Conservation (phyloP, 768 basidiomycete species). For the Tricholomella constricta region DNA sequence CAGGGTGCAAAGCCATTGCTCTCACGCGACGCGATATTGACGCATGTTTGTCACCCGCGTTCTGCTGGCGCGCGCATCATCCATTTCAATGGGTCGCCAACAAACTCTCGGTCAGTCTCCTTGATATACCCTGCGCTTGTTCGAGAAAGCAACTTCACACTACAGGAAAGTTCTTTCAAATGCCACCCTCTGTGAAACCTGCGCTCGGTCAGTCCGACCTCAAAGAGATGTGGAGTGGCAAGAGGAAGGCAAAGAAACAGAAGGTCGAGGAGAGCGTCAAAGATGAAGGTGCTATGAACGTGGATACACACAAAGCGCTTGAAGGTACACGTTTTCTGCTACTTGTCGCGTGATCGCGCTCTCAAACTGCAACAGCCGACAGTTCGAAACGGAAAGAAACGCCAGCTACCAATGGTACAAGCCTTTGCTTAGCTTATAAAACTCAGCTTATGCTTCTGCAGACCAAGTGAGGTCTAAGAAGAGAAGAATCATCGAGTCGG, state of each 20-base stretch:
- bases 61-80: slow-evolving; percentile 29
- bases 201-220: slow-evolving; percentile 81
- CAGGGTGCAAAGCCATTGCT: too few species aligned
- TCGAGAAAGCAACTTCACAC: not conserved
- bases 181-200: slow-evolving; percentile 68
- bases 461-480: slow-evolving; percentile 47
- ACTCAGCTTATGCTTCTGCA: slow-evolving; percentile 5
- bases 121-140: not conserved
- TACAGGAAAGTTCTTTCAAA: slow-evolving; percentile 73
- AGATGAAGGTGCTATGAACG: slow-evolving; percentile 28
- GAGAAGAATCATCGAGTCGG: slow-evolving; percentile 54
- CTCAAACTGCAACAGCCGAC: slow-evolving; percentile 28
- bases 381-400: slow-evolving; percentile 42
- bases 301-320: slow-evolving; percentile 24
- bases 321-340: slow-evolving; percentile 20
- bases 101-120: slow-evolving; percentile 62
- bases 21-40: slow-evolving; percentile 44
- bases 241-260: slow-evolving; percentile 24
- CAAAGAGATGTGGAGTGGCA: slow-evolving; percentile 66
- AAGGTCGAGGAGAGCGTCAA: slow-evolving; percentile 20
- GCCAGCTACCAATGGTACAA: slow-evolving; percentile 19
- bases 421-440: not conserved
- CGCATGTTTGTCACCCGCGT: slow-evolving; percentile 47
- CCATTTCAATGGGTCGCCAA: slow-evolving; percentile 62
- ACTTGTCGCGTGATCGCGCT: not conserved